These are phyloP conservation scores for Biancaea sappan DNA, from an alignment of 306 rosid genomes.

Conservation along the genomic window DNA sequence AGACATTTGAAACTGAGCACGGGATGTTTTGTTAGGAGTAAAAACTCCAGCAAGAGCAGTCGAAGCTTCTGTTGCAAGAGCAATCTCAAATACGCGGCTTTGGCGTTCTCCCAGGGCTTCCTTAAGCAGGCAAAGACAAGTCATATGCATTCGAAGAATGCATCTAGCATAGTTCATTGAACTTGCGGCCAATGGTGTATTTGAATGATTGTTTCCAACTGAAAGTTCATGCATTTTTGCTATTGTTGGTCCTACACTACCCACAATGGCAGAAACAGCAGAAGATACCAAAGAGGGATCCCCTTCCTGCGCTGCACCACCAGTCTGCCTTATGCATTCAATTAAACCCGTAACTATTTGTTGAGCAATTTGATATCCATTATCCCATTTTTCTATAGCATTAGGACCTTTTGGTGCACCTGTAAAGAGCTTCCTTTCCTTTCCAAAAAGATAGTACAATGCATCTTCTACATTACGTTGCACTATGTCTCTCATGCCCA, in stretches of 20 bases:
- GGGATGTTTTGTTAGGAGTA: conserved; percentile 79
- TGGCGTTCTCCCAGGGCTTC: conserved; percentile 99
- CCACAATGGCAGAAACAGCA: conserved; percentile 89
- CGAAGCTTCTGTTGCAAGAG: conserved; percentile 92
- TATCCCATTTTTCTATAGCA: conserved; percentile 79
- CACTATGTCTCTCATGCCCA: conserved; percentile 84
- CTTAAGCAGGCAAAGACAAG: conserved; percentile 86
- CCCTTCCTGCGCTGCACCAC: conserved; percentile 99
- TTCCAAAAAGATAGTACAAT: conserved; percentile 58
- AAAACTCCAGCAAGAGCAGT: conserved; percentile 73
- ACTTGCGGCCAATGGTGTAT: conserved; percentile 49
- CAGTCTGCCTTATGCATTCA: conserved; percentile 91
- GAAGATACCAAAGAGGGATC: conserved; percentile 93
- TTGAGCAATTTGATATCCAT: conserved; percentile 82
- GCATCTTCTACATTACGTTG: conserved; percentile 77
- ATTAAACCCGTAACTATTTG: conserved; percentile 69
- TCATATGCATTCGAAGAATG: conserved; percentile 71
- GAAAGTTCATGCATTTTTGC: conserved; percentile 71
- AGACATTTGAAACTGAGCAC: conserved; percentile 80
- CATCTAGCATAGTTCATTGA: conserved; percentile 65
- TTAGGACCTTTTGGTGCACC: conserved; percentile 67
- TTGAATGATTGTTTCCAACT: conserved; percentile 53
- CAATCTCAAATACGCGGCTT: conserved; percentile 92
- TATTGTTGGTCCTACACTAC: conserved; percentile 64
- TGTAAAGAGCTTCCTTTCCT: conserved; percentile 72